Percentiles rank a stretch among this genome's conserved stretches.
Conservation (phyloP, 2,329 filamentous ascomycete species). For the Aureobasidium sp. region DNA sequence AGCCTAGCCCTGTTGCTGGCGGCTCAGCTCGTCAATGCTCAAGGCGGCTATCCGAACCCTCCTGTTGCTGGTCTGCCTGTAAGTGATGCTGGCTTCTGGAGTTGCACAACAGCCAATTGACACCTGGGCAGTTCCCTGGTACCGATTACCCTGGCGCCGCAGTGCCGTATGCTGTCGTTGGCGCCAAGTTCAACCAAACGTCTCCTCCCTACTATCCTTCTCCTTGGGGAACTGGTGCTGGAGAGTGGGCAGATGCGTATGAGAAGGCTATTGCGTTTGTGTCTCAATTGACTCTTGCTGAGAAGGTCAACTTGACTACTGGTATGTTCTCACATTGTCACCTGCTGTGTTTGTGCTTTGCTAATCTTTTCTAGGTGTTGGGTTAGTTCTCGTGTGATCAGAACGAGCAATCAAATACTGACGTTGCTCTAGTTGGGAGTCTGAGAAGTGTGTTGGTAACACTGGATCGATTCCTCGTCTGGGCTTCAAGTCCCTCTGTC, state of each 20-base stretch:
- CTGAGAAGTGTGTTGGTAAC: slow-evolving; percentile 72
- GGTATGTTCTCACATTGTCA: slow-evolving; percentile 37
- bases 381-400: slow-evolving; percentile 45
- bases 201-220: slow-evolving; percentile 73
- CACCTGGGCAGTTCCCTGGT: slow-evolving; percentile 20
- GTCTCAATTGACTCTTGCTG: slow-evolving; percentile 69
- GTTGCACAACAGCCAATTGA: neutral
- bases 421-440: slow-evolving; percentile 48
- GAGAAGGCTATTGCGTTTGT: slow-evolving; percentile 71
- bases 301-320: slow-evolving; percentile 94
- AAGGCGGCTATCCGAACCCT: slow-evolving; percentile 18
- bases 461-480: slow-evolving; percentile 61
- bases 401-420: slow-evolving; percentile 14
- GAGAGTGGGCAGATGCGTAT: slow-evolving; percentile 71
- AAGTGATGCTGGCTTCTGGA: neutral
- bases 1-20: slow-evolving; percentile 22
- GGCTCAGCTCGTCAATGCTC: slow-evolving; percentile 26
- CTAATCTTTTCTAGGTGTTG: slow-evolving; percentile 39
- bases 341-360: neutral
- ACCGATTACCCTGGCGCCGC: slow-evolving; percentile 24
- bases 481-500: slow-evolving; percentile 66
- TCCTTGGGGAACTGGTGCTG: slow-evolving; percentile 73
- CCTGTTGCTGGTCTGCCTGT: slow-evolving; percentile 21
- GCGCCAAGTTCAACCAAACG: slow-evolving; percentile 27
- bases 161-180: slow-evolving; percentile 23